A percentile compares a stretch with the other conserved stretches of the same genome.
Conservation (phyloP, 1,139 yeast genomes). For the Groenewaldozyma sp. region DNA sequence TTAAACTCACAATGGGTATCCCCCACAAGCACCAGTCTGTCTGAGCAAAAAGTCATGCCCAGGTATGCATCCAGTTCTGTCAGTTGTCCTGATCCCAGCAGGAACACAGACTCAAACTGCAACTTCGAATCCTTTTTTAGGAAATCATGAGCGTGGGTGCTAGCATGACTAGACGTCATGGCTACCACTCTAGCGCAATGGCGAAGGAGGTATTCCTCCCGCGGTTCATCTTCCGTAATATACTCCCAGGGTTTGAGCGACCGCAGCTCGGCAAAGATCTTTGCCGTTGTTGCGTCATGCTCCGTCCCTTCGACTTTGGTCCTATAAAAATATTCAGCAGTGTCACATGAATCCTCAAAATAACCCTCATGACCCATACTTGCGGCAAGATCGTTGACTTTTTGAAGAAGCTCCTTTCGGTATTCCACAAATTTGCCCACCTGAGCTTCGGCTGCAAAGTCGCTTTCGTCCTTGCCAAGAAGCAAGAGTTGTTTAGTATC, state of each 20-base stretch:
- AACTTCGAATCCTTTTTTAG: conserved; percentile 3
- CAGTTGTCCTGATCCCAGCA: background rate
- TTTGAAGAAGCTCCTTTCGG: conserved; percentile 19
- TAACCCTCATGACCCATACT: conserved; percentile 34
- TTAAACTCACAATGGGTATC: background rate
- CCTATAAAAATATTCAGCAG: conserved; percentile 34
- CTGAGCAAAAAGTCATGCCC: conserved; percentile 10
- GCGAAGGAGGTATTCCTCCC: conserved; percentile 21
- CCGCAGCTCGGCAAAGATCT: conserved; percentile 5
- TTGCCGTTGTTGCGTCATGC: no score
- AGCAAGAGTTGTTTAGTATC: no score
- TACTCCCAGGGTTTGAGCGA: conserved; percentile 6
- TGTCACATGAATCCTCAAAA: conserved; percentile 35
- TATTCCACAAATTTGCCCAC: conserved; percentile 17
- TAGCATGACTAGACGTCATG: conserved; percentile 26
- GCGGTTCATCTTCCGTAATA: conserved; percentile 1
- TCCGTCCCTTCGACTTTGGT: background rate
- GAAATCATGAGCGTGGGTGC: no score
- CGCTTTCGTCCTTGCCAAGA: no score
- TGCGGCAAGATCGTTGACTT: conserved; percentile 31
- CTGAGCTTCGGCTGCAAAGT: conserved; percentile 12
- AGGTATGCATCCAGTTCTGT: background rate
- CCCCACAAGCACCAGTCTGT: background rate
- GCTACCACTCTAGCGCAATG: conserved; percentile 29
- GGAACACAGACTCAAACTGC: background rate